Base-by-base conservation (phyloP, 306 rosid species). In the Cicer yamashitae region DNA sequence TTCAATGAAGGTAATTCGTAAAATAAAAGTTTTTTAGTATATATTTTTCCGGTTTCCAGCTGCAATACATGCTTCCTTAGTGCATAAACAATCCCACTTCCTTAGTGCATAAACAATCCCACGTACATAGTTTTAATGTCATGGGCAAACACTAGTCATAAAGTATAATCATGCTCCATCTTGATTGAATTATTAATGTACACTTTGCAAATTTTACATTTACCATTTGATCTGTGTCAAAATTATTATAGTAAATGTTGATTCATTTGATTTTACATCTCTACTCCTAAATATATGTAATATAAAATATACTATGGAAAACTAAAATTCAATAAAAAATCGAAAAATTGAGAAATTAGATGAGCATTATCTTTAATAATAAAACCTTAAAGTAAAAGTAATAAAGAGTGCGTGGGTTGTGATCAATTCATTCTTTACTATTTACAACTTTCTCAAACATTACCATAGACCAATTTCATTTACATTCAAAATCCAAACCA, bases 401-500 rank as follows among this genome's bases (percentile, higher is more conserved):
- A 25, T 58, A 76, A 57, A 67, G 84, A 68, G 40, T 47, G 1
- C 2, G 38, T 62, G 70, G 77, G 44, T 34, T 13, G 53, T 20
- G 15, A 57, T 80, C 52, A 18, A 53, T 64, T 63, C 66, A 67
- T 67, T 77, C 45, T 65, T 25, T 65, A 7, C 51, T 67, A 70
- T 73, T 25, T 65, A 8, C 56, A 71, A 70, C 86, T 74, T 71
- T 78, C 70, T 77, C 80, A 71, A 79, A 82, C 81, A 70, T 60
- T 80, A 77, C 69, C 69, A 82, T 66, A 56, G 15, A 83, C 71
- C 70, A 74, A 80, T 75, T 58, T 74, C 72, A 71, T 56, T 9
- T 20, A 9, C 81, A 84, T 81, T 84, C 90, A 84, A 88, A 88
- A 70, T 81, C 77, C 71, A 74, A 56, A 61, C 75, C 79, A 45